phyloP scores from a whole-genome alignment of 2,329 filamentous ascomycete species.

The Stagonosporopsis rhizophila region DNA sequence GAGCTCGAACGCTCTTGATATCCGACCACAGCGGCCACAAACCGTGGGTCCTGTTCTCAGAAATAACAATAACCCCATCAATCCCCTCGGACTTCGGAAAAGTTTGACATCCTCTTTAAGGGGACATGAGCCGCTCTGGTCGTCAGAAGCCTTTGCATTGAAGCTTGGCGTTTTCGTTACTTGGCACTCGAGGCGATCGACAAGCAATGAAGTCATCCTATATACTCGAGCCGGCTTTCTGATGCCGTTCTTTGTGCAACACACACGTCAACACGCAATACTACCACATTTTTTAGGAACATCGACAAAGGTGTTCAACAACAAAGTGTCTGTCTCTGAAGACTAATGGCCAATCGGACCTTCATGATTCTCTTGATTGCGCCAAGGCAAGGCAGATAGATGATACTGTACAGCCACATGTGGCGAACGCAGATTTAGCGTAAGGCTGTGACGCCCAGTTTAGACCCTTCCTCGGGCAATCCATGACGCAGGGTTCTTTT shows the following conservation, averaged over 20 bases:
- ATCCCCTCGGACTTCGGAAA: conserved; percentile 1
- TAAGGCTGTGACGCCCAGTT: conserved; percentile 6
- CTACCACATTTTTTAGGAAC: not conserved
- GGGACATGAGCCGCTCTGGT: conserved; percentile 6
- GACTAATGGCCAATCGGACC: not conserved
- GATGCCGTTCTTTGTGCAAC: conserved; percentile 1
- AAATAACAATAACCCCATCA: not conserved
- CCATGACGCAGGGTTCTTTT: conserved; percentile 16
- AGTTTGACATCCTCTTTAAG: not conserved
- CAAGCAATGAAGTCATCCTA: conserved; percentile 14
- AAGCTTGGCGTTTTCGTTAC: conserved; percentile 6
- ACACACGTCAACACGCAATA: conserved; percentile 7
- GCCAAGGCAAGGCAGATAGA: conserved; percentile 8
- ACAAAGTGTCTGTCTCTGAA: not conserved
- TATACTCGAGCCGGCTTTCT: not conserved
- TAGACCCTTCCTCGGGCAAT: conserved; percentile 1
- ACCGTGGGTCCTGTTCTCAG: not conserved
- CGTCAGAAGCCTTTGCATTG: not conserved
- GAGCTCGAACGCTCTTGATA: conserved; percentile 3
- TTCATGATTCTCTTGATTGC: not conserved
- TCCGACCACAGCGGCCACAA: not conserved
- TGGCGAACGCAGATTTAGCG: conserved; percentile 7
- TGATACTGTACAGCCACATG: conserved; percentile 5
- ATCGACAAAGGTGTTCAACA: not conserved
- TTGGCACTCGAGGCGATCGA: conserved; percentile 8